Conservation (phyloP, 2,329 filamentous ascomycete species). For the Leptographium flavum region DNA sequence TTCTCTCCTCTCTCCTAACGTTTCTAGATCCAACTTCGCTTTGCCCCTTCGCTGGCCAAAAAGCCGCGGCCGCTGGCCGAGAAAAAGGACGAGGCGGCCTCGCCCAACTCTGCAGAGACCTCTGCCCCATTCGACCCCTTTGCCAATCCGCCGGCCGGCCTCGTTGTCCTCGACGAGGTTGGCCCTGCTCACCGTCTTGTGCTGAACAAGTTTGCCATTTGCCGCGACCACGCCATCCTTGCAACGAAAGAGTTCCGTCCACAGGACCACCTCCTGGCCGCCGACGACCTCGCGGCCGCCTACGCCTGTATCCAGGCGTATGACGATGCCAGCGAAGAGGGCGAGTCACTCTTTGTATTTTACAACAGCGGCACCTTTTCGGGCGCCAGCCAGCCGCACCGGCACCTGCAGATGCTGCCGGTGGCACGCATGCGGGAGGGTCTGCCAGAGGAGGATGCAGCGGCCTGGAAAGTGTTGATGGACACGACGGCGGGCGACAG, state of each 20-base stretch:
- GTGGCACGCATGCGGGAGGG: conserved; percentile 47
- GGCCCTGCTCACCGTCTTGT: conserved; percentile 42
- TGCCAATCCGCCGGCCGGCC: conserved; percentile 38
- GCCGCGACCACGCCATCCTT: conserved; percentile 58
- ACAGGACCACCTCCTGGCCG: conserved; percentile 51
- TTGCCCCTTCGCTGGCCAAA: conserved; percentile 51
- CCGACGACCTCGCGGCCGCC: conserved; percentile 44
- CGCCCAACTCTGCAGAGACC: conserved; percentile 41
- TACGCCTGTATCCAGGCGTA: conserved; percentile 49
- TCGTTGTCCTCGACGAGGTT: conserved; percentile 36
- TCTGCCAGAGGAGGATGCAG: conserved; percentile 16
- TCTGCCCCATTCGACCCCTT: conserved; percentile 42
- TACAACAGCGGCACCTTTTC: conserved; percentile 58
- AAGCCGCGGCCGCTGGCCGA: conserved; percentile 42
- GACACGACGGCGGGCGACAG: conserved; percentile 15
- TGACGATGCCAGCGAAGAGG: conserved; percentile 9
- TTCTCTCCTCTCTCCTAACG: not conserved
- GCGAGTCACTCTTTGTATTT: conserved; percentile 42
- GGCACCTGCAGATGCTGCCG: conserved; percentile 59
- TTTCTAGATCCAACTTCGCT: conserved; percentile 55
- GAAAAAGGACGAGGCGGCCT: conserved; percentile 21
- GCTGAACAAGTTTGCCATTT: conserved; percentile 62
- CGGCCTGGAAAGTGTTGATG: conserved; percentile 35
- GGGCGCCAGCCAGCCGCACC: conserved; percentile 57
- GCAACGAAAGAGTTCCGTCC: conserved; percentile 47